phyloP scores from a whole-genome alignment of 2,329 filamentous ascomycete species.

The Xylariaceae sp. region DNA sequence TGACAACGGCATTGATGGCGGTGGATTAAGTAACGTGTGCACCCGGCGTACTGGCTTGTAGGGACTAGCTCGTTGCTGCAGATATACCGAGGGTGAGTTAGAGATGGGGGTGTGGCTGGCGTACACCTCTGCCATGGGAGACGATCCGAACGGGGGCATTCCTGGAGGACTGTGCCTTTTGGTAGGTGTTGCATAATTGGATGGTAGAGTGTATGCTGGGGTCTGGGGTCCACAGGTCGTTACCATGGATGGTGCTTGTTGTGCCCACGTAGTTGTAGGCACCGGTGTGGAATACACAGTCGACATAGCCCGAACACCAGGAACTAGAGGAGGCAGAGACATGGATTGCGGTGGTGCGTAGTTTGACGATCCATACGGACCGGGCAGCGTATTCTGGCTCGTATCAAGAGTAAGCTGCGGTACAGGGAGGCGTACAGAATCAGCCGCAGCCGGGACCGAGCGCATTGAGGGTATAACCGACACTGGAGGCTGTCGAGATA shows the following conservation, averaged over 20 bases:
- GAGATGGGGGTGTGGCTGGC: slow-evolving; percentile 63
- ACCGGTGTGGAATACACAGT: slow-evolving; percentile 61
- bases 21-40: slow-evolving; percentile 86
- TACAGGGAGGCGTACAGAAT: slow-evolving; percentile 57
- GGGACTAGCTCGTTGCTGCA: slow-evolving; percentile 85
- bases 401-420: slow-evolving; percentile 70
- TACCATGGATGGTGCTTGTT: slow-evolving; percentile 33
- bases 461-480: slow-evolving; percentile 23
- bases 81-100: slow-evolving; percentile 82
- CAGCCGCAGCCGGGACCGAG: slow-evolving; percentile 22
- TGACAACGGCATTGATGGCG: slow-evolving; percentile 75
- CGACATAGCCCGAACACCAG: slow-evolving; percentile 69
- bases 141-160: slow-evolving; percentile 60
- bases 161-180: slow-evolving; percentile 54
- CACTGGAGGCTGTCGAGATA: slow-evolving; percentile 32
- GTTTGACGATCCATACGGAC: slow-evolving; percentile 35
- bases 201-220: slow-evolving; percentile 28
- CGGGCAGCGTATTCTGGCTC: slow-evolving; percentile 28
- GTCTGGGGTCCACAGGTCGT: slow-evolving; percentile 32
- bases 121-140: slow-evolving; percentile 64
- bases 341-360: slow-evolving; percentile 41
- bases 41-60: slow-evolving; percentile 89
- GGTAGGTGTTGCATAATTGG: slow-evolving; percentile 48
- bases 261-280: slow-evolving; percentile 40
- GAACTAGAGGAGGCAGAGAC: slow-evolving; percentile 61